A percentile compares a stretch with the other conserved stretches of the same genome.
Evolutionary conservation across 495 filamentous ascomycete genomes (phyloP).

Genomic region (Neurospora sp.): DNA sequence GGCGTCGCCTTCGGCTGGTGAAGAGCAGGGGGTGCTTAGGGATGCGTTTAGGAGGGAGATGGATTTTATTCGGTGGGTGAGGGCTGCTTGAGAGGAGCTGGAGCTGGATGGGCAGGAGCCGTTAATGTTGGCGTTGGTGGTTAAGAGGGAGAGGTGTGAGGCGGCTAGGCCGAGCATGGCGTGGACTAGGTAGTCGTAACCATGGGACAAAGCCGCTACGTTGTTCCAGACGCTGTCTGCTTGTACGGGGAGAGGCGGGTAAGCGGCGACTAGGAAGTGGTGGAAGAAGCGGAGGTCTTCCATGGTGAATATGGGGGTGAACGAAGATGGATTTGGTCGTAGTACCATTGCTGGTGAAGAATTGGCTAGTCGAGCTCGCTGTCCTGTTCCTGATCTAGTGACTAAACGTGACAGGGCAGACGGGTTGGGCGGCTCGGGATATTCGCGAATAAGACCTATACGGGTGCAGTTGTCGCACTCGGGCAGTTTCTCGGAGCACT

Average conservation of each 20-base stretch:
- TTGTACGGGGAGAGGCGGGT: constrained; percentile 44
- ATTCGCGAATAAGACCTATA: constrained; percentile 40
- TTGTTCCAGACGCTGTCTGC: constrained; percentile 40
- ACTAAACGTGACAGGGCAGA: neutral
- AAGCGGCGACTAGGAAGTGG: constrained; percentile 43
- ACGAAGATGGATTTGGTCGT: neutral
- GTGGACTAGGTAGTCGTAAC: constrained; percentile 36
- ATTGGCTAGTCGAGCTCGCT: neutral
- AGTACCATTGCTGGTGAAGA: neutral
- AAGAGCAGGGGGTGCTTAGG: constrained; percentile 22
- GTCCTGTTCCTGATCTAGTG: neutral
- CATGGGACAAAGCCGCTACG: constrained; percentile 37
- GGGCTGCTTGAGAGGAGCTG: constrained; percentile 13
- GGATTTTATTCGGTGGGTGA: constrained; percentile 41
- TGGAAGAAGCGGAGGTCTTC: constrained; percentile 47
- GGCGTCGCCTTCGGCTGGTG: constrained; percentile 32
- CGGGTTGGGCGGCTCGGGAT: constrained; percentile 22
- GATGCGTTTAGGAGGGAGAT: constrained; percentile 33
- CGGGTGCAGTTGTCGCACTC: constrained; percentile 43
- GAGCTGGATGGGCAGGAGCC: constrained; percentile 5
- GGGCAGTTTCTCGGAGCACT: constrained; percentile 44
- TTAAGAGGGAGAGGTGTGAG: constrained; percentile 31
- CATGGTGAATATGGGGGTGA: constrained; percentile 24
- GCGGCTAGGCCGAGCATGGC: constrained; percentile 43
- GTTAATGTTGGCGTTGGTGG: neutral